Evolutionary conservation across 805 yeast genomes (phyloP).

Genomic region (Candida boidinii): DNA sequence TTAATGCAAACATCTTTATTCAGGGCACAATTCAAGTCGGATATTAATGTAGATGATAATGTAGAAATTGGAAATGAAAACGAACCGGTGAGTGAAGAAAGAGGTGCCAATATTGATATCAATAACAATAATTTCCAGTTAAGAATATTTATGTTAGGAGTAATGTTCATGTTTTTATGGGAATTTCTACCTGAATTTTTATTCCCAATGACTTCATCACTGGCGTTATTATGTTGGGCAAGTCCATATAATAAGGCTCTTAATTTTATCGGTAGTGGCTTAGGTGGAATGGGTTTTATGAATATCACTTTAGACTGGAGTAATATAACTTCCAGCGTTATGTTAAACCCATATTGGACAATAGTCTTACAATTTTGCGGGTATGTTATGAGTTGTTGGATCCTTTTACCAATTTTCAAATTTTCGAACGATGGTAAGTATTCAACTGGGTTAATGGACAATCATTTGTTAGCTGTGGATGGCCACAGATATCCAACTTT

Average conservation of each 20-base stretch:
- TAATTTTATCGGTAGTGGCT: slow-evolving; percentile 42
- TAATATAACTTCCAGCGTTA: slow-evolving; percentile 39
- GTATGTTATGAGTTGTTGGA: slow-evolving; percentile 40
- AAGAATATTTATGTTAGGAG: slow-evolving; percentile 28
- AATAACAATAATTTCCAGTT: slow-evolving; percentile 14
- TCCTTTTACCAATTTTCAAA: slow-evolving; percentile 36
- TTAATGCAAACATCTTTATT: slow-evolving; percentile 43
- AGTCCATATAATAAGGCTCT: slow-evolving; percentile 32
- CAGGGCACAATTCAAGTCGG: slow-evolving; percentile 15
- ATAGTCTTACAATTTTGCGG: slow-evolving; percentile 39
- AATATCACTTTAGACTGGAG: slow-evolving; percentile 46
- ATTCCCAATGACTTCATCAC: slow-evolving; percentile 40
- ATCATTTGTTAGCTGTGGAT: slow-evolving; percentile 26
- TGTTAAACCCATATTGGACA: slow-evolving; percentile 45
- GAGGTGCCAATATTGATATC: slow-evolving; percentile 13
- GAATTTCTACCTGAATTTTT: slow-evolving; percentile 40
- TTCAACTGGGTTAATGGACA: slow-evolving; percentile 39
- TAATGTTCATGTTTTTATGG: slow-evolving; percentile 32
- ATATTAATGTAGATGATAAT: slow-evolving; percentile 1
- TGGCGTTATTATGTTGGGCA: slow-evolving; percentile 41
- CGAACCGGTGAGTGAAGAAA: background rate
- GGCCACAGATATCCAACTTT: slow-evolving; percentile 35
- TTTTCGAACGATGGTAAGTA: slow-evolving; percentile 26
- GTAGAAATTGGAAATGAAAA: slow-evolving; percentile 6
- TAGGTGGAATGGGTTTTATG: slow-evolving; percentile 43